Base-by-base conservation (phyloP, 768 basidiomycete genomes). In the Russula dissimulans region DNA sequence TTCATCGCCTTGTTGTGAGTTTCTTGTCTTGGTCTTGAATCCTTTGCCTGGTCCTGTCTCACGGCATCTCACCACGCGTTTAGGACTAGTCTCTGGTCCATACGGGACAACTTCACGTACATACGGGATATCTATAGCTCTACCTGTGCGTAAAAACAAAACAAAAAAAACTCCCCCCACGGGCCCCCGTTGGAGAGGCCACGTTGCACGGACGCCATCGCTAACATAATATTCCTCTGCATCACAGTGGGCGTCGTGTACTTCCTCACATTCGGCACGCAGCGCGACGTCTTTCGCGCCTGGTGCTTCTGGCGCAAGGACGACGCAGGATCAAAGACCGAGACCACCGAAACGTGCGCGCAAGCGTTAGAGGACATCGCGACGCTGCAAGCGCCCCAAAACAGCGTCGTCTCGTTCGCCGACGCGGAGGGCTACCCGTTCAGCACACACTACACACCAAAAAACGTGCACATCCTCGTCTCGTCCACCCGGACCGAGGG, bases 81-180 rank as follows among this genome's bases (percentile, higher is more conserved):
- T 9, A 61, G 60, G 38, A 52, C 60, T 10, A 45, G 60, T n/a
- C 29, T 56, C 14, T 29, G 54, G 54, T 55, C 59, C 22, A 55
- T 60, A 46, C 41, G 10, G 32, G 47, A 44, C 36, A 14, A 10
- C 2, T 3, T 55, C 9, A 55, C 59, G 2, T 54, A 26, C 42
- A 31, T 49, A n/a, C 59, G 59, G 34, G 59, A 60, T 26, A 55
- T 60, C 59, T 60, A 60, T 38, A 54, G 34, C 22, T 52, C 61
- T 10, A 62, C 56, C 17, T 59, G 60, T 61, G 43, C 55, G 55
- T 61, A 44, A 15, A 4, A 14, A 41, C n/a, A n/a, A n/a, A n/a
- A n/a, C n/a, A n/a, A 29, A 17, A 15, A 47, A n/a, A 29, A 39
- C 50, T 6, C 10, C 38, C 31, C 15, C 8, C 18, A n/a, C n/a